Conservation (phyloP, 2,329 filamentous ascomycete genomes). For the Trichoderma asperellum region DNA sequence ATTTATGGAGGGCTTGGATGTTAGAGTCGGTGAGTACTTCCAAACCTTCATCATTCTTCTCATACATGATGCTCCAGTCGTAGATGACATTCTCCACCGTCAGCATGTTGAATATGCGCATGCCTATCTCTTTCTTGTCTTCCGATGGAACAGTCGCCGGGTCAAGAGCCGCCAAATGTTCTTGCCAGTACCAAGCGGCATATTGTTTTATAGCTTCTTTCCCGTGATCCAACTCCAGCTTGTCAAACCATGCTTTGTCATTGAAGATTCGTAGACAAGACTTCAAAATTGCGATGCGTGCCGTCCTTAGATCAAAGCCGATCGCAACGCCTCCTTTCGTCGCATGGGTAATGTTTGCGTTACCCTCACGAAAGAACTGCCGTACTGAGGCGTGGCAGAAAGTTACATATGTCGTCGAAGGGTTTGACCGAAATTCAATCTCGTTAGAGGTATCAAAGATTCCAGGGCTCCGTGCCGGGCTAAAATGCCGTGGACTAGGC, state of each 20-base stretch:
- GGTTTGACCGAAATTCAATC: conserved; percentile 49
- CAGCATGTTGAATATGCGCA: conserved; percentile 44
- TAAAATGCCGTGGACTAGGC: conserved; percentile 34
- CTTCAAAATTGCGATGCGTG: conserved; percentile 45
- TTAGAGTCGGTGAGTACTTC: conserved; percentile 48
- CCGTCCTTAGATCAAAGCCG: conserved; percentile 42
- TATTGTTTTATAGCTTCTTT: conserved; percentile 44
- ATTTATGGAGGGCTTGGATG: conserved; percentile 43
- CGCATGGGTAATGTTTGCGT: conserved; percentile 34
- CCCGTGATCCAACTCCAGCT: conserved; percentile 36
- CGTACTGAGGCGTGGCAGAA: conserved; percentile 49
- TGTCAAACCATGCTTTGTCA: conserved; percentile 39
- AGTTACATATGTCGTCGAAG: conserved; percentile 44
- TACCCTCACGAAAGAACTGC: conserved; percentile 45
- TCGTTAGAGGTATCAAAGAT: conserved; percentile 40
- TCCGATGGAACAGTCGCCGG: conserved; percentile 34
- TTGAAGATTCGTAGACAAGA: conserved; percentile 48
- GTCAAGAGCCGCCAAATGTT: conserved; percentile 45
- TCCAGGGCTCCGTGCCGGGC: conserved; percentile 40
- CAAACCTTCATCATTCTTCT: conserved; percentile 48
- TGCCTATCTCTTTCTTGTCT: conserved; percentile 43
- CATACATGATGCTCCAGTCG: conserved; percentile 48
- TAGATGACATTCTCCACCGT: conserved; percentile 44
- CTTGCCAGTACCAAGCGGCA: conserved; percentile 52
- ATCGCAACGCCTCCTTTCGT: conserved; percentile 34